Evolutionary conservation across 2,329 filamentous ascomycete species (phyloP), one percentile per base, ranked within the genome.

Genomic region (Botryosphaeria agaves): DNA sequence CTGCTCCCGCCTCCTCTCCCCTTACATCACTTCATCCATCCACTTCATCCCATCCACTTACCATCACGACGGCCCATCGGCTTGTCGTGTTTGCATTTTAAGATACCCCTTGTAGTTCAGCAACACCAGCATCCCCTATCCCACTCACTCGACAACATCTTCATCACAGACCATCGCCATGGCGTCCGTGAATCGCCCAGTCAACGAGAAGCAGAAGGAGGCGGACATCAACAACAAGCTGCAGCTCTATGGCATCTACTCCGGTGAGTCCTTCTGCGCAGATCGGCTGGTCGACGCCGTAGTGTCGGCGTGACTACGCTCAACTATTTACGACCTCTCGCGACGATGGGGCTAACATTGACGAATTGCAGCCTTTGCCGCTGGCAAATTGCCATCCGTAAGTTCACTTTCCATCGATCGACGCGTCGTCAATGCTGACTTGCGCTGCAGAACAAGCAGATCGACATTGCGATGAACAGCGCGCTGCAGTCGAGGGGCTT

Each of bases 381-480:
- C 74, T 43, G 85, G 85, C 62, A 95, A 94, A 56, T 75, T 85
- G 27, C 87, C 87, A 38, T 92, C 85, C 46, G 73, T 85, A 69
- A 50, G 74, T 62, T 23, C 18, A 27, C 14, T 17, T 24, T 16
- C 7, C 20, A 19, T 5, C 12, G 3, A 19, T n/a, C n/a, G n/a
- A n/a, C n/a, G n/a, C n/a, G n/a, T n/a, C n/a, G n/a, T n/a, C n/a
- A n/a, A n/a, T n/a, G n/a, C n/a, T n/a, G n/a, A n/a, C n/a, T n/a
- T n/a, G n/a, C n/a, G n/a, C n/a, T n/a, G 35, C 45, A 83, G 77
- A 94, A 94, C 57, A 81, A 87, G 45, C 85, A 94, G 62, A 91
- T 94, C 52, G 89, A 95, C 60, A 67, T 94, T 29, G 85, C 89
- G 17, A 59, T 98, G 51, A 95, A 91, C 66, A 89, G 79, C 51